A percentile compares a stretch with the other conserved stretches of the same genome.
Evolutionary conservation across 352 stramenopile genomes (phyloP).

Genomic region (Blastocystis sp.): DNA sequence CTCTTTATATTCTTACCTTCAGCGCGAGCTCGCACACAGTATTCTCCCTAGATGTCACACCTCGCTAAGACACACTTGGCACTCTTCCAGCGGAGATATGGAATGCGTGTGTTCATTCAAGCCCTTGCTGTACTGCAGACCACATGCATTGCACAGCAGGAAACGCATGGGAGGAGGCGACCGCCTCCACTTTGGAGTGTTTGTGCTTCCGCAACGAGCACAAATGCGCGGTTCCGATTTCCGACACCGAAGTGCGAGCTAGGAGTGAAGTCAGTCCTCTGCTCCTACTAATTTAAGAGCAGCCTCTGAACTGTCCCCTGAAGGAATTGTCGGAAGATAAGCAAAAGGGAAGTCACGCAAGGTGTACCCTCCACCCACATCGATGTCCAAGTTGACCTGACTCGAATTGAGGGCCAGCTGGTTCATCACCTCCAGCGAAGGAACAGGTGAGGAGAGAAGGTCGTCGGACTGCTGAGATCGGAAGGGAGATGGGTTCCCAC

Average conservation of each 20-base stretch:
- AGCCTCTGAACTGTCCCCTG: not conserved
- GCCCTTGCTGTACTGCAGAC: constrained; percentile 27
- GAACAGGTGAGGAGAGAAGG: not conserved
- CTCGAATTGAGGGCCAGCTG: not conserved
- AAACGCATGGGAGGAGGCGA: constrained; percentile 32
- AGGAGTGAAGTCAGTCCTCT: not conserved
- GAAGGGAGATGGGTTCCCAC: not conserved
- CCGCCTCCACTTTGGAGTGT: constrained; percentile 35
- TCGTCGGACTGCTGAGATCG: not conserved
- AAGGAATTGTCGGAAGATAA: constrained; percentile 21
- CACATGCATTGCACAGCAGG: constrained; percentile 40
- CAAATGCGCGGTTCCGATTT: constrained; percentile 22
- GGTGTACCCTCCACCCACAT: constrained; percentile 16
- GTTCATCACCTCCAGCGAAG: not conserved
- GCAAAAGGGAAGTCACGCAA: constrained; percentile 48
- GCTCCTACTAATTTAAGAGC: not conserved
- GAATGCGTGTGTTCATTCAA: not conserved
- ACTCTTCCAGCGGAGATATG: constrained; percentile 37
- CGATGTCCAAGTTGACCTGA: not conserved
- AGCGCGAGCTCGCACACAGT: constrained; percentile 10
- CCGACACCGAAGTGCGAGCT: not conserved
- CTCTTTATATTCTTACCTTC: constrained; percentile 8
- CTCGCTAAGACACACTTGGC: not conserved
- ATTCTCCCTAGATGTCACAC: not conserved
- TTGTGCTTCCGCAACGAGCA: constrained; percentile 26